Base-by-base conservation (phyloP, 2,329 filamentous ascomycete species). In the Cercospora brassicicola region DNA sequence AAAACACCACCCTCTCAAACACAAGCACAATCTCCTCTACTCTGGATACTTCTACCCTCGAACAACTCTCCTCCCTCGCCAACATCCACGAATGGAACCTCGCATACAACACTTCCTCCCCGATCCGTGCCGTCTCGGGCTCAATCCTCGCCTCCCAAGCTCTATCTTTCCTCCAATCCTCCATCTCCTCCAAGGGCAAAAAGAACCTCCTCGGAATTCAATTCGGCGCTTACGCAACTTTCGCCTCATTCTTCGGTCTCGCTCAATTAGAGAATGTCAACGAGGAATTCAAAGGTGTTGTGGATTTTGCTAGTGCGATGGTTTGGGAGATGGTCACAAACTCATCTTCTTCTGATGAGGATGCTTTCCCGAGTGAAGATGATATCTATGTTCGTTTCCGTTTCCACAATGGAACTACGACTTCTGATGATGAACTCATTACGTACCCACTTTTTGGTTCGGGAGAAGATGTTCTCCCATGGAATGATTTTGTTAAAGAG, bases 271-370 rank as follows among this genome's bases (percentile, higher is more conserved):
- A 28, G 2, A 55, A 55, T 8, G 48, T 55, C 2, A 86, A 84
- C 67, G 73, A 80, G 0, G 82, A 91, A 78, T 96, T 97, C 82
- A 88, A 82, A 67, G 91, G 91, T 64, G 83, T 97, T 11, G 88
- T 90, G n/a, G 90, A 93, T 81, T 97, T 97, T 75, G 93, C 93
- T 4, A 90, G 89, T 2, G 88, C 88, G 71, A 92, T 96, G 87
- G 84, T 84, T 5, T 94, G 96, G 78, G 94, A 97, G 83, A 85
- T 85, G 23, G 85, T 88, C 73, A 89, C 87, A 48, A 84, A 87
- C 69, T 75, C 78, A 0, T 75, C 76, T 2, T 2, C 84, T 85
- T 73, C 84, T 84, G 0, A 73, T 20, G 18, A 20, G 77, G 2
- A 72, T 78, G 6, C 67, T 4, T 76, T 74, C 66, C 77, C 78